Percentiles rank a stretch among this genome's conserved stretches.
Evolutionary conservation across 2,329 filamentous ascomycete species (phyloP).

Genomic region (Chrysoporthe deuterocubensis): DNA sequence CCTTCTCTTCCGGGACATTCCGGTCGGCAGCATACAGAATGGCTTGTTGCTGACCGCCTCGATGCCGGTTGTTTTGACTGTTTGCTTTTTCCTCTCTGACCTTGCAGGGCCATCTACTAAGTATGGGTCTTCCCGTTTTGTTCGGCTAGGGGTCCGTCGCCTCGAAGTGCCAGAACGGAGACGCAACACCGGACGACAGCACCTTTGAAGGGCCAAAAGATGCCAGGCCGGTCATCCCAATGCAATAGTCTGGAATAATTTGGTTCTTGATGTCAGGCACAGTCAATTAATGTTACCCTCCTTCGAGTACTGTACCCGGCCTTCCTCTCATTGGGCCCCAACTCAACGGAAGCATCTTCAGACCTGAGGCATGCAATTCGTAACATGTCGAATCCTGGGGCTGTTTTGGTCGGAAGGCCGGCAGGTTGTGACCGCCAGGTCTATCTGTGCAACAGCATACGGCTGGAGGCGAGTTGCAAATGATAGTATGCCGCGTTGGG

Average conservation of each 20-base stretch:
- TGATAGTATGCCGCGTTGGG: constrained; percentile 8
- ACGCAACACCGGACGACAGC: constrained; percentile 7
- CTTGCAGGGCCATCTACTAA: neutral
- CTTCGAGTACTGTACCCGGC: constrained; percentile 20
- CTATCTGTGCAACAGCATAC: neutral
- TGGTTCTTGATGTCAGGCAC: constrained; percentile 21
- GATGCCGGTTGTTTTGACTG: constrained; percentile 3
- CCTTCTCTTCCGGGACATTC: constrained; percentile 1
- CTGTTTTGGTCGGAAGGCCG: neutral
- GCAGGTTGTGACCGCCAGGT: neutral
- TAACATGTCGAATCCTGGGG: neutral
- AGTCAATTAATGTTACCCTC: constrained; percentile 18
- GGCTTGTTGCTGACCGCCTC: constrained; percentile 9
- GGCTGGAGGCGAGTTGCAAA: constrained; percentile 12
- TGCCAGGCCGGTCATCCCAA: constrained; percentile 2
- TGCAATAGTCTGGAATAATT: constrained; percentile 7
- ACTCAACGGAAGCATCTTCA: neutral
- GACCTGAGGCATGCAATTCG: neutral
- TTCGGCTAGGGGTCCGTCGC: constrained; percentile 5
- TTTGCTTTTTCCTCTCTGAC: constrained; percentile 18
- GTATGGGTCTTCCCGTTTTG: constrained; percentile 10
- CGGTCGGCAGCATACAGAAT: constrained; percentile 7
- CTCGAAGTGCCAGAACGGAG: constrained; percentile 2
- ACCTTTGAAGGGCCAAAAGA: constrained; percentile 4
- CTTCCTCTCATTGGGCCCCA: constrained; percentile 9